Evolutionary conservation across 306 rosid species (phyloP).

Genomic region (Echinosophora koreensis): DNA sequence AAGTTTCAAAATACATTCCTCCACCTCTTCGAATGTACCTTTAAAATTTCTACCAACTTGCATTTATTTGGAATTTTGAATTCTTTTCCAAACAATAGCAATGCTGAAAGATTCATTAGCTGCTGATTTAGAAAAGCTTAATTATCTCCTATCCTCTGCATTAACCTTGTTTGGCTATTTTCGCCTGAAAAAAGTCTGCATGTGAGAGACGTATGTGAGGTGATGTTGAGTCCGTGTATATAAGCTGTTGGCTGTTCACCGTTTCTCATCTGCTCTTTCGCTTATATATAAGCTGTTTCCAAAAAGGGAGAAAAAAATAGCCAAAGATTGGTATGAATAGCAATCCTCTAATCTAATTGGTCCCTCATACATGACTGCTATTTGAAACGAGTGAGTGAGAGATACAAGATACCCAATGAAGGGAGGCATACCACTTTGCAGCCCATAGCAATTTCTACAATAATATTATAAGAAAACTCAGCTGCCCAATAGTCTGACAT

Average conservation of each 20-base stretch:
- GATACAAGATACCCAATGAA: slow-evolving; percentile 45
- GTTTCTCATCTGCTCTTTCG: neutral
- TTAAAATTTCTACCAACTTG: too few species aligned
- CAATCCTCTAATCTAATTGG: slow-evolving; percentile 50
- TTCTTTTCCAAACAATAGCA: too few species aligned
- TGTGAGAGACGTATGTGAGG: neutral
- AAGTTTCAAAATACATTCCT: too few species aligned
- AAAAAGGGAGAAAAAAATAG: slow-evolving; percentile 7
- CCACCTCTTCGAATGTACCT: too few species aligned
- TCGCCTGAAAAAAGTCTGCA: neutral
- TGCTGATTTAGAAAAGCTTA: neutral
- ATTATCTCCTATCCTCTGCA: neutral
- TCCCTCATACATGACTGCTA: slow-evolving; percentile 5
- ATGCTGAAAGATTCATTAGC: too few species aligned
- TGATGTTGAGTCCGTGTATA: neutral
- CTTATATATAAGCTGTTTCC: slow-evolving; percentile 36
- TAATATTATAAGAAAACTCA: slow-evolving; percentile 27
- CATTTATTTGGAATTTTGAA: too few species aligned
- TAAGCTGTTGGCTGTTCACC: neutral
- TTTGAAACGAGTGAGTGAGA: slow-evolving; percentile 34
- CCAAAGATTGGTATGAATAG: slow-evolving; percentile 35
- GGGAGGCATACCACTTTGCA: slow-evolving; percentile 40
- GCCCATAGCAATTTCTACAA: slow-evolving; percentile 44
- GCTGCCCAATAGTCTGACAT: slow-evolving; percentile 38
- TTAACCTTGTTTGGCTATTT: neutral